Percentiles rank a stretch among this genome's conserved stretches.
phyloP scores from a whole-genome alignment of 805 yeast species.

The Starmera quercuum region DNA sequence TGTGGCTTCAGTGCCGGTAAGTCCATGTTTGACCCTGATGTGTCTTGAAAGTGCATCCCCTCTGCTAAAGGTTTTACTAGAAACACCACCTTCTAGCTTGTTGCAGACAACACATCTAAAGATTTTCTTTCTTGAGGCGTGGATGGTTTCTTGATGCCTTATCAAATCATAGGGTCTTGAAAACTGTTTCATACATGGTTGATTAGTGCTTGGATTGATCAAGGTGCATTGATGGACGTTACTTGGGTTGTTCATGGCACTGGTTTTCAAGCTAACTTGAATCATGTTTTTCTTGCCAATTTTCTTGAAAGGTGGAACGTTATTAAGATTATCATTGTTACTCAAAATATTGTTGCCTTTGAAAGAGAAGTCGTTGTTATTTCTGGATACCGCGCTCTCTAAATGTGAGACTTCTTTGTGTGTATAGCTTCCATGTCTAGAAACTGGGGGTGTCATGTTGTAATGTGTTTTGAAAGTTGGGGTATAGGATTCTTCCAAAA shows the following conservation, averaged over 20 bases:
- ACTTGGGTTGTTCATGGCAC: not conserved
- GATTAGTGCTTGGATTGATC: slow-evolving; percentile 52
- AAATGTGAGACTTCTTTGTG: not conserved
- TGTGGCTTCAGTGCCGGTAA: slow-evolving; percentile 57
- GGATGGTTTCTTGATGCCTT: slow-evolving; percentile 94
- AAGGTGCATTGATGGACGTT: slow-evolving; percentile 44
- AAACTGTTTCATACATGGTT: slow-evolving; percentile 68
- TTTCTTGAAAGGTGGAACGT: not conserved
- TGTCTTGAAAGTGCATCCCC: slow-evolving; percentile 94
- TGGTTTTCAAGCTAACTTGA: not conserved
- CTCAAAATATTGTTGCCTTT: slow-evolving; percentile 1
- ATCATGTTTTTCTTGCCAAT: not conserved
- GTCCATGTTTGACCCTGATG: slow-evolving; percentile 82
- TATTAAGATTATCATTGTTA: not conserved
- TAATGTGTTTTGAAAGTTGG: not conserved
- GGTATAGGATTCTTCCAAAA: not conserved
- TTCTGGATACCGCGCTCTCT: not conserved
- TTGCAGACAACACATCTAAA: slow-evolving; percentile 84
- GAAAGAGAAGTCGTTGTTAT: not conserved
- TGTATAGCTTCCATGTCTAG: not conserved
- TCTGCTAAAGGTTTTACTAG: slow-evolving; percentile 76
- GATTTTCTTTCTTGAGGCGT: slow-evolving; percentile 77
- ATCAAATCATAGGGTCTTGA: slow-evolving; percentile 93
- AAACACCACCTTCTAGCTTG: slow-evolving; percentile 29
- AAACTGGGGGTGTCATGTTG: not conserved